phyloP scores from a whole-genome alignment of 306 rosid genomes.

The Pyrus betulifolia region DNA sequence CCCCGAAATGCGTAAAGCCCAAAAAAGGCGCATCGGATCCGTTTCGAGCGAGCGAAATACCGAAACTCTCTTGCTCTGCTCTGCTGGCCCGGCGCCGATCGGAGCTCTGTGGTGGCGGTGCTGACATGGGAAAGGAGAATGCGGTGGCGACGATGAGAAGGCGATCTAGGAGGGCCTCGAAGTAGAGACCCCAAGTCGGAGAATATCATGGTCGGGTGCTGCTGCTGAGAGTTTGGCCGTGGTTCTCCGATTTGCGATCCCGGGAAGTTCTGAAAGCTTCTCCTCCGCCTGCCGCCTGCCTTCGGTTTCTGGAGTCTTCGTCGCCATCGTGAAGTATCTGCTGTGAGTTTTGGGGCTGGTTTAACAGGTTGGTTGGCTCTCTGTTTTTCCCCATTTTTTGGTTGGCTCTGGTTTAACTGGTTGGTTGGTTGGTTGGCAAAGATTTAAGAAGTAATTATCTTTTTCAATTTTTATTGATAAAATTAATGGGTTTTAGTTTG shows the following conservation, averaged over 20 bases:
- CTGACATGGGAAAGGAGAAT: slow-evolving; percentile 16
- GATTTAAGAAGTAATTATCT: background rate
- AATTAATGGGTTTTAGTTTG: background rate
- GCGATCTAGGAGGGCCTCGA: slow-evolving; percentile 1
- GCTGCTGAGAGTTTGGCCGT: background rate
- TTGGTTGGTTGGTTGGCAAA: too few relatives aligned
- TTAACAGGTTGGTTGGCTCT: background rate
- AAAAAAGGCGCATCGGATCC: slow-evolving; percentile 10
- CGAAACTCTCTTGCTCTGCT: background rate
- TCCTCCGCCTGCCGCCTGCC: background rate
- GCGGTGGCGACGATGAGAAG: background rate
- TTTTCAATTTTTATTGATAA: background rate
- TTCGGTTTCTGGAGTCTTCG: background rate
- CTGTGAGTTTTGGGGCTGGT: background rate
- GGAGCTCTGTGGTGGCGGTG: background rate
- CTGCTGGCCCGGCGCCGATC: slow-evolving; percentile 3
- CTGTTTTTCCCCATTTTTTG: background rate
- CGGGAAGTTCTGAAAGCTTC: background rate
- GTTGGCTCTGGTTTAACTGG: too few relatives aligned
- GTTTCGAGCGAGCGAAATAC: slow-evolving; percentile 1
- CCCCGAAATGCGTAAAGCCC: background rate
- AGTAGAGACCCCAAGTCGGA: background rate
- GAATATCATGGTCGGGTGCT: slow-evolving; percentile 6
- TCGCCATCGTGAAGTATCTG: background rate
- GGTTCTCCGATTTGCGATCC: slow-evolving; percentile 25